phyloP scores from a whole-genome alignment of 1,139 yeast genomes.

The Sugiyamaella sp. region DNA sequence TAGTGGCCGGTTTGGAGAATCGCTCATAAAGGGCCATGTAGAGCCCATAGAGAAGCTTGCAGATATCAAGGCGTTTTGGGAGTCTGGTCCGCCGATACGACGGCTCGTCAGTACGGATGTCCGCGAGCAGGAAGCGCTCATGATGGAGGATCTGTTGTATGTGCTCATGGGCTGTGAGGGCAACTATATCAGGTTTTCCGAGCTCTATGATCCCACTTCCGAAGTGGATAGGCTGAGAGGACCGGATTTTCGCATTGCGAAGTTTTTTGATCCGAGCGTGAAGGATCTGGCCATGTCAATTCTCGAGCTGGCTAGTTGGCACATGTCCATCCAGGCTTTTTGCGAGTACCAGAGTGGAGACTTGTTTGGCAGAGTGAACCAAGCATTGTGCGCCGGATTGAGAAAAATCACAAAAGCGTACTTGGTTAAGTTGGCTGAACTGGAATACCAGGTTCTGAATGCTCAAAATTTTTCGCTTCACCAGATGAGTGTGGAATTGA shows the following conservation, averaged over 20 bases:
- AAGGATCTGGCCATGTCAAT: constrained; percentile 71
- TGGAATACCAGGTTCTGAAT: constrained; percentile 57
- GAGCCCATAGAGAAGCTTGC: constrained; percentile 34
- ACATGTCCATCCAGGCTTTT: constrained; percentile 57
- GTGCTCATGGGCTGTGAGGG: constrained; percentile 83
- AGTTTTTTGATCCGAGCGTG: constrained; percentile 71
- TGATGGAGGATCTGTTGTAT: constrained; percentile 69
- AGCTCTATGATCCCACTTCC: constrained; percentile 54
- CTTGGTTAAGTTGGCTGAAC: constrained; percentile 48
- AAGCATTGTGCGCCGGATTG: constrained; percentile 67
- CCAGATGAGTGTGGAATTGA: constrained; percentile 50
- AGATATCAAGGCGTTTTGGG: constrained; percentile 19
- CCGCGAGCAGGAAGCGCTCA: constrained; percentile 67
- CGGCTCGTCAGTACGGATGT: constrained; percentile 28
- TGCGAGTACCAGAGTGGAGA: constrained; percentile 57
- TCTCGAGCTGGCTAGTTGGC: constrained; percentile 64
- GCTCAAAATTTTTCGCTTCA: constrained; percentile 53
- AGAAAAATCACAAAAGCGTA: constrained; percentile 56
- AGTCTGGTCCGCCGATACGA: constrained; percentile 14
- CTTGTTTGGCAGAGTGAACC: constrained; percentile 70
- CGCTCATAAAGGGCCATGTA: constrained; percentile 19
- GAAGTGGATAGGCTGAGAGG: constrained; percentile 54
- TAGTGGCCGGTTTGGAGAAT: neutral
- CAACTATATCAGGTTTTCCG: constrained; percentile 68
- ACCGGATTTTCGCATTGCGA: constrained; percentile 75